These are phyloP conservation scores for Friedmanniomyces simplex DNA, from an alignment of 495 filamentous ascomycete species.

Conservation along the genomic window DNA sequence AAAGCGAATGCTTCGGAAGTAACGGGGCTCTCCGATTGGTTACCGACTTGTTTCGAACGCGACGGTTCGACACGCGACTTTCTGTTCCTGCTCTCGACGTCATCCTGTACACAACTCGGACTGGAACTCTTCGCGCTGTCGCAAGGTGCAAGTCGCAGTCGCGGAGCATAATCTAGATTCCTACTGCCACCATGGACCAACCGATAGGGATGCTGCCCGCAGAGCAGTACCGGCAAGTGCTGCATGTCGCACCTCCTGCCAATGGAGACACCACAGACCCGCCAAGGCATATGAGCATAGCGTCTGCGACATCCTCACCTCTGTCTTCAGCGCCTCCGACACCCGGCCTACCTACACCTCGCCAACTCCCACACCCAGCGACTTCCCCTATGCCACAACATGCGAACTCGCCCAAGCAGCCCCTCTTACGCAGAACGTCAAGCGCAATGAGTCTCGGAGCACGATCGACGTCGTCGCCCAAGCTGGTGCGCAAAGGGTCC, in stretches of 20 bases:
- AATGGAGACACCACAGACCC: background rate
- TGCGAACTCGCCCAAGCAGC: background rate
- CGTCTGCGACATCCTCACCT: background rate
- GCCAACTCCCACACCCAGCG: slow-evolving; percentile 2
- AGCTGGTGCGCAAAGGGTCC: slow-evolving; percentile 41
- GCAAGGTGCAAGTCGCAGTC: background rate
- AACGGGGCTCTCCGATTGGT: background rate
- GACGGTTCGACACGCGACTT: background rate
- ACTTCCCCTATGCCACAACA: slow-evolving; percentile 6
- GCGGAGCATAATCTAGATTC: too few species aligned
- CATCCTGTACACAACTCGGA: too few species aligned
- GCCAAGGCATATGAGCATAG: background rate
- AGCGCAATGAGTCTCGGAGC: slow-evolving; percentile 36
- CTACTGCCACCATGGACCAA: too few species aligned
- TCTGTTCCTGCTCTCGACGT: too few species aligned
- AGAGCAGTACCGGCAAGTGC: background rate
- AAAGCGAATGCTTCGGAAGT: background rate
- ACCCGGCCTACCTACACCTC: background rate
- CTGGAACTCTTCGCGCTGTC: background rate
- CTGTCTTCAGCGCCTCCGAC: slow-evolving; percentile 7
- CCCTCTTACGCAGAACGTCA: slow-evolving; percentile 37
- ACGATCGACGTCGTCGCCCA: slow-evolving; percentile 28
- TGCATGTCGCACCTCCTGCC: background rate
- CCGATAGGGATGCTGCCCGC: too few species aligned
- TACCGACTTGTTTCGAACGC: background rate